Percentiles rank a stretch among this genome's conserved stretches.
Evolutionary conservation across 2,329 filamentous ascomycete species (phyloP).

Genomic region (Hypoxylon sp.): DNA sequence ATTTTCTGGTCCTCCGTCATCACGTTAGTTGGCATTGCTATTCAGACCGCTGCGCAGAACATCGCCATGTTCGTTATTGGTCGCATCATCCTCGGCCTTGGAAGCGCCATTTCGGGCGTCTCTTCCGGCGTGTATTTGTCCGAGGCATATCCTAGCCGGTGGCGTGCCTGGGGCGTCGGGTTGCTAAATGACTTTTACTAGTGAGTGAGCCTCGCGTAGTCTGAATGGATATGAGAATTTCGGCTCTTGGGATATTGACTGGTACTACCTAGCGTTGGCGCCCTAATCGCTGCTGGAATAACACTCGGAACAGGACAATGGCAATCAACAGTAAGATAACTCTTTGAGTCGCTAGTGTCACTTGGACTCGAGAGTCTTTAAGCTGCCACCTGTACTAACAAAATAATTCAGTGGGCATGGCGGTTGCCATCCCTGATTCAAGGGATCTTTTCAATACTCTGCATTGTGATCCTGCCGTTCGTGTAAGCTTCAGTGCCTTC

Average conservation of each 20-base stretch:
- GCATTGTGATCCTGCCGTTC: constrained; percentile 61
- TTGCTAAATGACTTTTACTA: constrained; percentile 53
- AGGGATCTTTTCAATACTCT: constrained; percentile 56
- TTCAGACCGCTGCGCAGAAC: constrained; percentile 65
- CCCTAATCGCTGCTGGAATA: constrained; percentile 62
- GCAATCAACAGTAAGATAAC: constrained; percentile 55
- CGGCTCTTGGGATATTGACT: background rate
- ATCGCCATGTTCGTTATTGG: constrained; percentile 66
- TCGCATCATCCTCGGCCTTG: constrained; percentile 65
- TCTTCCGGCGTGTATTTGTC: constrained; percentile 64
- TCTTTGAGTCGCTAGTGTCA: background rate
- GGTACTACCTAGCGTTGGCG: constrained; percentile 50
- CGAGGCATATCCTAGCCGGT: constrained; percentile 64
- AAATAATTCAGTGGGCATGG: constrained; percentile 59
- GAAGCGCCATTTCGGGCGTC: constrained; percentile 59
- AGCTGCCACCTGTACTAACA: background rate
- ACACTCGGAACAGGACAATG: constrained; percentile 60
- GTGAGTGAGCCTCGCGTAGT: constrained; percentile 33
- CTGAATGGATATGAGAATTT: background rate
- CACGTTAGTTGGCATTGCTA: constrained; percentile 61
- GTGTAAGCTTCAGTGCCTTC: constrained; percentile 47
- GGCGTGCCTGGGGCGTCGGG: constrained; percentile 56
- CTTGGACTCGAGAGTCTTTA: background rate
- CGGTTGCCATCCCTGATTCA: constrained; percentile 62
- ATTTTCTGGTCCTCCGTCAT: constrained; percentile 60